These are phyloP conservation scores for Ceratocystis diversiconidia DNA, from an alignment of 2,329 filamentous ascomycete genomes.

Conservation along the genomic window DNA sequence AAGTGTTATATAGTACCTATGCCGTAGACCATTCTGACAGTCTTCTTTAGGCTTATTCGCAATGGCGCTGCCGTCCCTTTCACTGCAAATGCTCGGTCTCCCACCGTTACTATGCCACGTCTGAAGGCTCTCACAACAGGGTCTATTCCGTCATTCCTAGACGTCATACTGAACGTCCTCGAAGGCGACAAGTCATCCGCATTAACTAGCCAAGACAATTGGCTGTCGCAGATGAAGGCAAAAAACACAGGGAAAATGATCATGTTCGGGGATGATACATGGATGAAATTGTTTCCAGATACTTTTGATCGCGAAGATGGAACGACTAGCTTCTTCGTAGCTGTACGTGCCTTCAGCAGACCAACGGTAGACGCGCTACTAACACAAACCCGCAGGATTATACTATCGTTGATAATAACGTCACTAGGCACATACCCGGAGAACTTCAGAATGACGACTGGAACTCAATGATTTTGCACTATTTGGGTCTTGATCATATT, in stretches of 20 bases:
- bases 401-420: slow-evolving; percentile 93
- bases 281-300: slow-evolving; percentile 87
- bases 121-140: slow-evolving; percentile 96
- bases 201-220: slow-evolving; percentile 79
- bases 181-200: slow-evolving; percentile 86
- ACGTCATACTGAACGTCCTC: slow-evolving; percentile 91
- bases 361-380: background rate
- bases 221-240: slow-evolving; percentile 82
- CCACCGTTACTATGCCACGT: slow-evolving; percentile 95
- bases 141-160: slow-evolving; percentile 93
- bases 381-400: slow-evolving; percentile 56
- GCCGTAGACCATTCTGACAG: background rate
- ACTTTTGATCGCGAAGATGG: slow-evolving; percentile 81
- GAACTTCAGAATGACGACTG: slow-evolving; percentile 71
- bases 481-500: slow-evolving; percentile 90
- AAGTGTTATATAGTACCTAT: slow-evolving; percentile 20
- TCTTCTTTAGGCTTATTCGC: slow-evolving; percentile 54
- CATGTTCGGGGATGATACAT: slow-evolving; percentile 97
- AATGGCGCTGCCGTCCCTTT: slow-evolving; percentile 77
- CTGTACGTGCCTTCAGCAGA: slow-evolving; percentile 42
- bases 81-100: slow-evolving; percentile 88
- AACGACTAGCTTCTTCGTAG: slow-evolving; percentile 95
- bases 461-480: slow-evolving; percentile 89
- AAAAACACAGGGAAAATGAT: slow-evolving; percentile 59
- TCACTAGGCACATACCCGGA: slow-evolving; percentile 71